Conservation (phyloP, 441 rosid genomes). For the Flueggea neowawraea region DNA sequence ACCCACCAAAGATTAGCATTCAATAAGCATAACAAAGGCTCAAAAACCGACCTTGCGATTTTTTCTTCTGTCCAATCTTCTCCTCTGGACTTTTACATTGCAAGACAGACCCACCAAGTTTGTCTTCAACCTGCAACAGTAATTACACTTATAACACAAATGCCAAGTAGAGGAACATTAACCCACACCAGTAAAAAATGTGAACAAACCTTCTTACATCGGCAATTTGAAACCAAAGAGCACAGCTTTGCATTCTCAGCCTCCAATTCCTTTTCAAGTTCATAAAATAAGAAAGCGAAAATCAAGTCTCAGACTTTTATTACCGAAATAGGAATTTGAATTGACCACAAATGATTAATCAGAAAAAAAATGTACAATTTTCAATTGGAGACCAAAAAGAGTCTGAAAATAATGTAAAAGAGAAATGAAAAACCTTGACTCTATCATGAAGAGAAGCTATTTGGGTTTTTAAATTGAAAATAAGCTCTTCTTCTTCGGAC, state of each 20-base stretch:
- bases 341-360: too few relatives aligned
- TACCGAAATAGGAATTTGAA: neutral
- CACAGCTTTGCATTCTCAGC: constrained; percentile 50
- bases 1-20: too few relatives aligned
- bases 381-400: neutral
- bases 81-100: constrained; percentile 17
- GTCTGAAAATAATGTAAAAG: neutral
- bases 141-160: too few relatives aligned
- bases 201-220: constrained; percentile 47
- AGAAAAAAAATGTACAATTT: neutral
- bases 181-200: neutral
- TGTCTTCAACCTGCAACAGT: constrained; percentile 36
- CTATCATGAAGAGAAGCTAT: constrained; percentile 45
- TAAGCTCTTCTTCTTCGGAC: constrained; percentile 7
- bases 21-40: neutral
- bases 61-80: constrained; percentile 35
- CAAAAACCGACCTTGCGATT: constrained; percentile 20
- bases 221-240: constrained; percentile 48
- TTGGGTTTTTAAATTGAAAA: constrained; percentile 26
- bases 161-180: too few relatives aligned
- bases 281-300: neutral
- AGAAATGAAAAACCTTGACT: constrained; percentile 42
- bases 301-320: neutral
- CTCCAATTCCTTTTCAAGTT: constrained; percentile 51
- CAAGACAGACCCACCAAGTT: constrained; percentile 19